A percentile compares a stretch with the other conserved stretches of the same genome.
Evolutionary conservation across 2,329 filamentous ascomycete genomes (phyloP).

Genomic region (Knufia fluminis): DNA sequence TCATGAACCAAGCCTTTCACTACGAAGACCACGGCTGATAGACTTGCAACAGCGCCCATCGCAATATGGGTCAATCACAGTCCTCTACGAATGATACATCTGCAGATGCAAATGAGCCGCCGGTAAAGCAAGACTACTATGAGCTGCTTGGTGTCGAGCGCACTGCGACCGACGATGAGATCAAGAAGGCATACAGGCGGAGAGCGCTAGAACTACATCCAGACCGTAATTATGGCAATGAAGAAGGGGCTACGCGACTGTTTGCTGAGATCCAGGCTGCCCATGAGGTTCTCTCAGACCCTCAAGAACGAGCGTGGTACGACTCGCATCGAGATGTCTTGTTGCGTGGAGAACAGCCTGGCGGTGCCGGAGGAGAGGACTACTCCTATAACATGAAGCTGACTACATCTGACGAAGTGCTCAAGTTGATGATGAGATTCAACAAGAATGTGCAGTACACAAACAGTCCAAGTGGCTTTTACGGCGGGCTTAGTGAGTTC

Average conservation of each 20-base stretch:
- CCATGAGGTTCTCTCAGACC: constrained; percentile 91
- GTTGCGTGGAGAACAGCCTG: constrained; percentile 51
- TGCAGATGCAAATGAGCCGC: constrained; percentile 18
- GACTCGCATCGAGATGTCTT: constrained; percentile 87
- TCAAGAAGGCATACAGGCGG: constrained; percentile 84
- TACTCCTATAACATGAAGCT: constrained; percentile 62
- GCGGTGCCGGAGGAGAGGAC: constrained; percentile 38
- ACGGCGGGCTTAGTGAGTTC: constrained; percentile 62
- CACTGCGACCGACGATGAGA: constrained; percentile 73
- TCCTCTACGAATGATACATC: constrained; percentile 27
- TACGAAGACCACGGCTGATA: constrained; percentile 11
- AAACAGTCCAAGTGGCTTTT: constrained; percentile 75
- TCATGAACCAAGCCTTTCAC: constrained; percentile 6
- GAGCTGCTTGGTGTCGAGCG: constrained; percentile 67
- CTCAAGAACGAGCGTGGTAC: constrained; percentile 95
- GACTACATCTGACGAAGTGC: constrained; percentile 72
- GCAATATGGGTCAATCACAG: constrained; percentile 36
- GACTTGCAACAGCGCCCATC: background rate
- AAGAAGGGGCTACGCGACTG: constrained; percentile 68
- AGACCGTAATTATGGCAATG: constrained; percentile 82
- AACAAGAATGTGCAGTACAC: constrained; percentile 68
- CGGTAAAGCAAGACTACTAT: constrained; percentile 47
- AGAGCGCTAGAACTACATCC: constrained; percentile 92
- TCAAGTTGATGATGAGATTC: constrained; percentile 70
- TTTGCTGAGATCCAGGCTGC: constrained; percentile 91